These are phyloP conservation scores for Picea engelmannii DNA, from an alignment of 83 land plant species.

Conservation along the genomic window DNA sequence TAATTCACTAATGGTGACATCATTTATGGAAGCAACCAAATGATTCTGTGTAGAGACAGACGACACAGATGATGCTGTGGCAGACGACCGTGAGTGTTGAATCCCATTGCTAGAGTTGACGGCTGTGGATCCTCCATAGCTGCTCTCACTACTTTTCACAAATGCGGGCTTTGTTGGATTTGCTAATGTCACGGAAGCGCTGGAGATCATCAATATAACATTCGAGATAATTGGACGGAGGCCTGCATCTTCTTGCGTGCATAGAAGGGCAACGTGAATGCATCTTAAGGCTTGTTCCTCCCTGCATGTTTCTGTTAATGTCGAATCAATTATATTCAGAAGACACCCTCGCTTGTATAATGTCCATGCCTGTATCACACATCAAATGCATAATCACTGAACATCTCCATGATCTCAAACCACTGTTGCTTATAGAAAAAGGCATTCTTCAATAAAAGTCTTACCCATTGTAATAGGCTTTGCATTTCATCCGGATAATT, in stretches of 20 bases:
- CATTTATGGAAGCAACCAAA: no score
- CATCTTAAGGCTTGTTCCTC: neutral
- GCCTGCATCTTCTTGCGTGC: neutral
- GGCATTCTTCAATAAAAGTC: no score
- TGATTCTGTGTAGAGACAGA: no score
- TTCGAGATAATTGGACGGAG: neutral
- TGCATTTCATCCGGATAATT: neutral
- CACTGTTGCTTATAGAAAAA: no score
- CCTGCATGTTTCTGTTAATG: neutral
- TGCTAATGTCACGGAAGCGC: neutral
- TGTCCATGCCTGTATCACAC: conserved; percentile 1
- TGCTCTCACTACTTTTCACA: neutral
- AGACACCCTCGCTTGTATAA: neutral
- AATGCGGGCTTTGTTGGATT: conserved; percentile 2
- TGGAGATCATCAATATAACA: conserved; percentile 2
- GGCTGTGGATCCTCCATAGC: no score
- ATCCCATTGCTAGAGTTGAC: no score
- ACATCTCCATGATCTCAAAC: no score
- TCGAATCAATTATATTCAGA: neutral
- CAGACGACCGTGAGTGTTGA: no score
- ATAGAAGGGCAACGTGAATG: conserved; percentile 5
- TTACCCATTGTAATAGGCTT: neutral
- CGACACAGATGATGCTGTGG: no score
- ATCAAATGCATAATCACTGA: no score
- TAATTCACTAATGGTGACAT: no score